Conservation (phyloP, 306 rosid species). For the Prunus kanzakura region DNA sequence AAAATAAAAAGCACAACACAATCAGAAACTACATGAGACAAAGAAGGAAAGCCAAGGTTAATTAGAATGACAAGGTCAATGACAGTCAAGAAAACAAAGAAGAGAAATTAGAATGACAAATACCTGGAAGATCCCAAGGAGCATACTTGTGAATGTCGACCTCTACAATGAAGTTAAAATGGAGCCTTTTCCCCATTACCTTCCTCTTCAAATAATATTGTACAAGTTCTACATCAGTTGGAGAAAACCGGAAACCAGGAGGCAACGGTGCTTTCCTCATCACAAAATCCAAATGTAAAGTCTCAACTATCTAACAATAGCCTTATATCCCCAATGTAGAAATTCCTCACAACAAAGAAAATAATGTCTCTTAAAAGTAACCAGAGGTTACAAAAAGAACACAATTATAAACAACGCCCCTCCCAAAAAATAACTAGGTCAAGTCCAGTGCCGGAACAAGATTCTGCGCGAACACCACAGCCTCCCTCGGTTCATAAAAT, state of each 20-base stretch:
- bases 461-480: slow-evolving; percentile 40
- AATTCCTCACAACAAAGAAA: slow-evolving; percentile 10
- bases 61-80: neutral
- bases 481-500: slow-evolving; percentile 44
- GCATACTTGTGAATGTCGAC: slow-evolving; percentile 55
- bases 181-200: slow-evolving; percentile 36
- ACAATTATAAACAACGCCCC: neutral
- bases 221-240: slow-evolving; percentile 60
- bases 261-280: slow-evolving; percentile 27
- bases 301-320: neutral
- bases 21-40: neutral
- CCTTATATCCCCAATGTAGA: neutral
- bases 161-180: slow-evolving; percentile 40
- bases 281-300: neutral
- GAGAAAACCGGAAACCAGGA: slow-evolving; percentile 78
- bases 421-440: slow-evolving; percentile 1
- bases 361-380: neutral
- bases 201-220: slow-evolving; percentile 58
- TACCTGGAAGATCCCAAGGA: slow-evolving; percentile 90
- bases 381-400: too few species aligned
- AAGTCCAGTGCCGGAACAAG: slow-evolving; percentile 58
- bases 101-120: neutral
- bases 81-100: neutral
- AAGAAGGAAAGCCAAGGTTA: neutral
- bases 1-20: neutral